Evolutionary conservation across 2,329 filamentous ascomycete species (phyloP).

Genomic region (Aspergillus fijiensis): DNA sequence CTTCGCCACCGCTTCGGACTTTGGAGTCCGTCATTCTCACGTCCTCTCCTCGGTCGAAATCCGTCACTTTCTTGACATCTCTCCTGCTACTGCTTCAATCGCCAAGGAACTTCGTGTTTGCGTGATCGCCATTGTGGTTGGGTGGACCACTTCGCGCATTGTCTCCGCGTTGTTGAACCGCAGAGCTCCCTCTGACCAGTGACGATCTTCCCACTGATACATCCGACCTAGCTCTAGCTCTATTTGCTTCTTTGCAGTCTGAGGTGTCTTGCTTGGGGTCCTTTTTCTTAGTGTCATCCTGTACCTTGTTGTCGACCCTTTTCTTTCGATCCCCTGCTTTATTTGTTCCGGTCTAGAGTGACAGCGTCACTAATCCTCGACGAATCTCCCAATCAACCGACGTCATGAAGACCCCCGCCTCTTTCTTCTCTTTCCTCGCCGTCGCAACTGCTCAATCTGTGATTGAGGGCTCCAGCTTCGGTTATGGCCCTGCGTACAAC

Average conservation of each 20-base stretch:
- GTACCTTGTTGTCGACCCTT: background rate
- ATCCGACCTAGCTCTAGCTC: background rate
- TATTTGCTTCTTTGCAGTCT: background rate
- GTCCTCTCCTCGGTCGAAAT: conserved; percentile 46
- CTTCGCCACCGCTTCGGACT: conserved; percentile 34
- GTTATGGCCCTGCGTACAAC: conserved; percentile 62
- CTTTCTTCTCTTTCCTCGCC: conserved; percentile 48
- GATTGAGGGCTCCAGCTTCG: conserved; percentile 75
- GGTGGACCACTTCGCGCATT: conserved; percentile 44
- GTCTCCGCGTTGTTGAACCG: conserved; percentile 34
- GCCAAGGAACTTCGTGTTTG: conserved; percentile 53
- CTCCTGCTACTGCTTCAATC: conserved; percentile 49
- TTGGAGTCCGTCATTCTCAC: conserved; percentile 49
- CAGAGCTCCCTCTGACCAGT: conserved; percentile 20
- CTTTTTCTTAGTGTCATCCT: background rate
- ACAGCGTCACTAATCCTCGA: conserved; percentile 5
- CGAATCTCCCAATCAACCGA: conserved; percentile 17
- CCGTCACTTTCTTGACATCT: conserved; percentile 53
- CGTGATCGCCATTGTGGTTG: conserved; percentile 51
- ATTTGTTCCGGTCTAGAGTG: background rate
- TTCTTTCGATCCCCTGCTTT: conserved; percentile 5
- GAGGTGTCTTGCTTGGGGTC: background rate
- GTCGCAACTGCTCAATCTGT: conserved; percentile 63
- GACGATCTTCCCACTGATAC: conserved; percentile 12
- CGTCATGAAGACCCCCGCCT: conserved; percentile 45